A percentile compares a stretch with the other conserved stretches of the same genome.
These are phyloP conservation scores for Sugiyamaella americana DNA, from an alignment of 805 yeast species.

Conservation along the genomic window DNA sequence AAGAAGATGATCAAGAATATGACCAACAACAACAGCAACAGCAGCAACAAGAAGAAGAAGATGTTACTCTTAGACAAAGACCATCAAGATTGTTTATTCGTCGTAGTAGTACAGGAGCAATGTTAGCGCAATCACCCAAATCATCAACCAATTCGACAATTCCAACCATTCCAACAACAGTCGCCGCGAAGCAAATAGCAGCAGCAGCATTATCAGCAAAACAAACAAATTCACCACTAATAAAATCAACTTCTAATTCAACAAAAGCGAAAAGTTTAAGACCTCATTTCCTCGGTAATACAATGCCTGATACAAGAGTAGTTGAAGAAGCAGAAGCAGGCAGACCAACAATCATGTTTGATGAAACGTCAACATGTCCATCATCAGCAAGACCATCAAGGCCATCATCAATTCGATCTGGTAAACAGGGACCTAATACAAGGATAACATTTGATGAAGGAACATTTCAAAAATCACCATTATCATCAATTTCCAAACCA, in stretches of 20 bases:
- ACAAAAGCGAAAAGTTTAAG: conserved; percentile 20
- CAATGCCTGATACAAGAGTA: conserved; percentile 29
- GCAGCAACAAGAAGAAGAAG: conserved; percentile 8
- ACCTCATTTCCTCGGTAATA: conserved; percentile 30
- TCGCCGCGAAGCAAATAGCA: neutral
- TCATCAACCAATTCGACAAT: neutral
- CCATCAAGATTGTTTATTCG: neutral
- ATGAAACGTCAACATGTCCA: conserved; percentile 5
- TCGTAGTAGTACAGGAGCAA: neutral
- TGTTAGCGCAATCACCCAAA: neutral
- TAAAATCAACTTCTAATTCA: conserved; percentile 16
- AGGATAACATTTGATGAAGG: conserved; percentile 8
- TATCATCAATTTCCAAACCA: neutral
- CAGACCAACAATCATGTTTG: conserved; percentile 25
- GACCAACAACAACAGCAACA: conserved; percentile 22
- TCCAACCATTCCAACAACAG: neutral
- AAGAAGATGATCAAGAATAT: conserved; percentile 20
- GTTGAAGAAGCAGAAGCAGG: conserved; percentile 28
- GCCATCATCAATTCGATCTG: conserved; percentile 6
- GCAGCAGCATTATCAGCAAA: neutral
- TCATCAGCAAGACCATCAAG: neutral
- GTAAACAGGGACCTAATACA: neutral
- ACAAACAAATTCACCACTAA: conserved; percentile 19
- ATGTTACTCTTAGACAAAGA: neutral
- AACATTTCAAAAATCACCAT: conserved; percentile 1